A percentile compares a stretch with the other conserved stretches of the same genome.
These are phyloP conservation scores for Annona squamosa DNA, from an alignment of 164 flowering plant species.

Conservation along the genomic window DNA sequence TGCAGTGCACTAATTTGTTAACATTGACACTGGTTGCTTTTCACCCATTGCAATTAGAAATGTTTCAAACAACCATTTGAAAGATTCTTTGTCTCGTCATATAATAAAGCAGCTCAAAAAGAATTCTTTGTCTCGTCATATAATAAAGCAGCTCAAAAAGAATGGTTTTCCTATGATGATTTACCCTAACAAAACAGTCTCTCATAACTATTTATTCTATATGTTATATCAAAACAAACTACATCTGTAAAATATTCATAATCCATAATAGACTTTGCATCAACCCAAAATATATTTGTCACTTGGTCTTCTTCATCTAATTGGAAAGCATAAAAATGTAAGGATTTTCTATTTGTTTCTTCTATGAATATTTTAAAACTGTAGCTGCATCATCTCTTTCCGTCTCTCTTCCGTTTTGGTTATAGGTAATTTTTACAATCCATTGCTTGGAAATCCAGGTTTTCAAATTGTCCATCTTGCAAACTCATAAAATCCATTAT, in stretches of 20 bases:
- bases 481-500: background rate
- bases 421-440: background rate
- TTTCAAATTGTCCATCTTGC: too few species aligned
- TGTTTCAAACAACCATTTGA: slow-evolving; percentile 6
- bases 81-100: background rate
- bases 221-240: too few species aligned
- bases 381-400: background rate
- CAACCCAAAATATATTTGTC: too few species aligned
- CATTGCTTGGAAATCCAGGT: too few species aligned
- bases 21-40: slow-evolving; percentile 2
- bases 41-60: slow-evolving; percentile 3
- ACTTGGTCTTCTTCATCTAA: too few species aligned
- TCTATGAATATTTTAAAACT: background rate
- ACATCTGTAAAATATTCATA: too few species aligned
- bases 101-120: background rate
- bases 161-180: slow-evolving; percentile 1
- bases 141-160: slow-evolving; percentile 13
- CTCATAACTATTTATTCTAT: too few species aligned
- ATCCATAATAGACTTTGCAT: too few species aligned
- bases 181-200: too few species aligned
- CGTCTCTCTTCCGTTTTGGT: background rate
- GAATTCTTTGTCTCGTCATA: slow-evolving; percentile 6
- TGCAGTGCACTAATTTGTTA: background rate
- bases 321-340: background rate
- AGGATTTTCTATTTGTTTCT: background rate